Percentiles rank a stretch among this genome's conserved stretches.
These are phyloP conservation scores for Nakazawaea pomicola DNA, from an alignment of 805 yeast genomes.

Conservation along the genomic window DNA sequence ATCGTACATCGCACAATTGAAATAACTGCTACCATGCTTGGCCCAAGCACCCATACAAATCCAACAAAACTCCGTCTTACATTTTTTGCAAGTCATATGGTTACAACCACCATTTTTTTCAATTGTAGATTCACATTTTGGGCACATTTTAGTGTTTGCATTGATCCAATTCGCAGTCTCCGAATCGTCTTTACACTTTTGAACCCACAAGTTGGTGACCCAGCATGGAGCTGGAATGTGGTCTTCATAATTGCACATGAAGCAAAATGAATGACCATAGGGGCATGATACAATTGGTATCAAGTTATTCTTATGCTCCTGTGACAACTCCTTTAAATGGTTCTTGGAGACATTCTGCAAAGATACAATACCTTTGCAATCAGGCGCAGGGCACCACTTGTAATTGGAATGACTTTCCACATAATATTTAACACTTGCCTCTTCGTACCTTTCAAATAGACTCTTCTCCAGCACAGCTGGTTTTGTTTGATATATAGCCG, in stretches of 20 bases:
- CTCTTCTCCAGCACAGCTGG: slow-evolving; percentile 15
- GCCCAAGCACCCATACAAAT: slow-evolving; percentile 78
- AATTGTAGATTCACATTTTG: slow-evolving; percentile 71
- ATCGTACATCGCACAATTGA: slow-evolving; percentile 61
- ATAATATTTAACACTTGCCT: slow-evolving; percentile 39
- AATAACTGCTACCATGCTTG: slow-evolving; percentile 57
- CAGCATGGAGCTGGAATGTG: slow-evolving; percentile 85
- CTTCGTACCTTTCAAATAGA: slow-evolving; percentile 34
- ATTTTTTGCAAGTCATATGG: slow-evolving; percentile 86
- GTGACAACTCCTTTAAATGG: slow-evolving; percentile 17
- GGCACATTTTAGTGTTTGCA: slow-evolving; percentile 81
- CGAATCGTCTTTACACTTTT: slow-evolving; percentile 78
- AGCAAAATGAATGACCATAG: slow-evolving; percentile 70
- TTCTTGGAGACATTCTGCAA: slow-evolving; percentile 7
- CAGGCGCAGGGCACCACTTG: slow-evolving; percentile 84
- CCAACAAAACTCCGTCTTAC: slow-evolving; percentile 88
- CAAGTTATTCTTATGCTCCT: slow-evolving; percentile 15
- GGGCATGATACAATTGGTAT: slow-evolving; percentile 71
- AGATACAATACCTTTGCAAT: slow-evolving; percentile 57
- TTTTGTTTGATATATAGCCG: slow-evolving; percentile 17
- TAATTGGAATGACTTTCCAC: slow-evolving; percentile 48
- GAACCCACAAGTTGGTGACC: slow-evolving; percentile 65
- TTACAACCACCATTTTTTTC: slow-evolving; percentile 97
- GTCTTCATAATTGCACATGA: slow-evolving; percentile 64
- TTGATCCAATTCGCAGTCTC: slow-evolving; percentile 86